Conservation (phyloP, 805 yeast genomes). For the Komagataella ulmi region DNA sequence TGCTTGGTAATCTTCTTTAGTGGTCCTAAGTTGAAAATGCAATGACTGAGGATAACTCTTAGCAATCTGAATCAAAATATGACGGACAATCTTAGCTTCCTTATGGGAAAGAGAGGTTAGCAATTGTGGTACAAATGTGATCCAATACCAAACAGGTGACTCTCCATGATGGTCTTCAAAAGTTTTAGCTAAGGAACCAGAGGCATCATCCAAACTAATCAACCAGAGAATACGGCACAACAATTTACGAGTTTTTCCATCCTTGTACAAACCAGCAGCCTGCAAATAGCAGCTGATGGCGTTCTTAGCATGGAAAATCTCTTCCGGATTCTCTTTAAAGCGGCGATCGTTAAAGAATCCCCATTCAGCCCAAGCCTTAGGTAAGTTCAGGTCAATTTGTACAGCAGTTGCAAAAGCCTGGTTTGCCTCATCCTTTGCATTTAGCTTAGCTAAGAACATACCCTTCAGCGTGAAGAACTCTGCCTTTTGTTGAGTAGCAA, state of each 20-base stretch:
- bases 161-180: constrained; percentile 91
- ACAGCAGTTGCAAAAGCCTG: constrained; percentile 98
- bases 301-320: constrained; percentile 75
- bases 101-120: constrained; percentile 80
- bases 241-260: constrained; percentile 77
- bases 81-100: constrained; percentile 83
- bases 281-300: constrained; percentile 94
- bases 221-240: constrained; percentile 89
- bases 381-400: constrained; percentile 83
- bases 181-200: constrained; percentile 71
- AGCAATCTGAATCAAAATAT: constrained; percentile 81
- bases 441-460: constrained; percentile 87
- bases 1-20: constrained; percentile 86
- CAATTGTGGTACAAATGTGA: constrained; percentile 90
- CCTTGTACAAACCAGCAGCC: constrained; percentile 94
- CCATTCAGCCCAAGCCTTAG: constrained; percentile 99
- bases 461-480: constrained; percentile 97
- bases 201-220: constrained; percentile 76
- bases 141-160: constrained; percentile 99
- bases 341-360: constrained; percentile 88
- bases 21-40: constrained; percentile 90
- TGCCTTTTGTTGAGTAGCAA: constrained; percentile 96
- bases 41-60: constrained; percentile 95
- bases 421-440: constrained; percentile 89
- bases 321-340: constrained; percentile 71